Evolutionary conservation across 495 filamentous ascomycete species (phyloP), one percentile per base, ranked within the genome.

Genomic region (Cercophora samala): DNA sequence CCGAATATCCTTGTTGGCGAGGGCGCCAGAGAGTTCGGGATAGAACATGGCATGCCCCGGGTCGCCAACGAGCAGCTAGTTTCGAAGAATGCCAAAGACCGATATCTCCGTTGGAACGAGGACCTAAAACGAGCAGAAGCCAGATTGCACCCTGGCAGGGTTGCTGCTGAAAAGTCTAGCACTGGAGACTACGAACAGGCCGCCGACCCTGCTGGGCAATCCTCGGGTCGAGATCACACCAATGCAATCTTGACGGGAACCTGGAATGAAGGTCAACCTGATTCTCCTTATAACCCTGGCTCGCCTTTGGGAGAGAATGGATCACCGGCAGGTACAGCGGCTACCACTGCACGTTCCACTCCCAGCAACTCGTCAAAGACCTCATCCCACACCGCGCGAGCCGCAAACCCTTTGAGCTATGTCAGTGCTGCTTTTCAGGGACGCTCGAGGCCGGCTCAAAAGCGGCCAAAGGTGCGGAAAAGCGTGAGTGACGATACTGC

Each of bases 1-100:
- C 96, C 95, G 5, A 97, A 98, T 70, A 86, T 98, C 37, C 84
- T 99, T 3, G 90, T 93, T 19, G 93, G 91, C 42, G 78, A 89
- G 64, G 95, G 95, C 13, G 95, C 95, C 9, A 88, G 83, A 21
- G 87, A 90, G 23, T 99, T 96, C 75, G 95, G 95, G 8, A 88
- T 85, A 62, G 87, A 93, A 58, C 83, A 91, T 61, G 87, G 90
- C 2, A 84, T 98, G 67, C 74, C 84, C 1, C 76, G 91, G 5
- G 77, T 95, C 23, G 84, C 85, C 18, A 85, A 90, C 70, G 90
- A 94, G n/a, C 80, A 74, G 23, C 77, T 98, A 13, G 82, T 97
- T 26, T 92, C 93, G 3, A 86, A 84, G 46, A 87, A 85, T 63
- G 89, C 96, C 53, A 81, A 82, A 60, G 87, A 91, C 53, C 85